Conservation (phyloP, 176 grass and related monocot genomes). For the Zizania latifolia region DNA sequence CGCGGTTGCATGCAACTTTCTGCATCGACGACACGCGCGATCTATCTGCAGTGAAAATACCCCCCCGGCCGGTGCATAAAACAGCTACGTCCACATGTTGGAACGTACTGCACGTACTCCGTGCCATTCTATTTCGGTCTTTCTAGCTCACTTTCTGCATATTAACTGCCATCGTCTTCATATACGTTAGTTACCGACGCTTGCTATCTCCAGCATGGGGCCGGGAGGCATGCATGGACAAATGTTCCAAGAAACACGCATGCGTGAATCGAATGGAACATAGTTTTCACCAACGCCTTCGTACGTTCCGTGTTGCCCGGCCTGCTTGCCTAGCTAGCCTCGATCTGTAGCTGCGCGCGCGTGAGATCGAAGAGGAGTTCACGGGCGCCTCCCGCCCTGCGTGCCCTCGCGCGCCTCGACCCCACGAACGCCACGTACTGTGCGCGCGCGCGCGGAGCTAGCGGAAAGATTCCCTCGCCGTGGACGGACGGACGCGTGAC, state of each 20-base stretch:
- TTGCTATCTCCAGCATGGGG: too few species aligned
- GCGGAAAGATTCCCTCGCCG: not conserved
- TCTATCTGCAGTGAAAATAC: not conserved
- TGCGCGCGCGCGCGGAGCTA: not conserved
- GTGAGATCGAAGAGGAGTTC: not conserved
- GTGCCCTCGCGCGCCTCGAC: not conserved
- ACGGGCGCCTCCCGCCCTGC: not conserved
- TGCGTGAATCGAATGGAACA: not conserved
- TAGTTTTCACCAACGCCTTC: not conserved
- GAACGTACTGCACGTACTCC: too few species aligned
- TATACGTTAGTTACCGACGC: too few species aligned
- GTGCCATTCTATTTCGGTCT: too few species aligned
- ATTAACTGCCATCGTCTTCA: too few species aligned
- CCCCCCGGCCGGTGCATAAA: too few species aligned
- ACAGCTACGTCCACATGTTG: too few species aligned
- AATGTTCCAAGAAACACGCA: not conserved
- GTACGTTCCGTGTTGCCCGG: not conserved
- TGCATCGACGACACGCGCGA: conserved; percentile 8
- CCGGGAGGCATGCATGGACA: not conserved
- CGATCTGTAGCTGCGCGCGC: too few species aligned
- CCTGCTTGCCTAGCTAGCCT: not conserved
- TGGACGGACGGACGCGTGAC: not conserved
- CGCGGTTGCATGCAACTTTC: conserved; percentile 10
- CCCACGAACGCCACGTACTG: not conserved
- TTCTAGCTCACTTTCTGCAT: too few species aligned